phyloP scores from a whole-genome alignment of 805 yeast genomes.

The Wickerhamomyces strasburgensis region DNA sequence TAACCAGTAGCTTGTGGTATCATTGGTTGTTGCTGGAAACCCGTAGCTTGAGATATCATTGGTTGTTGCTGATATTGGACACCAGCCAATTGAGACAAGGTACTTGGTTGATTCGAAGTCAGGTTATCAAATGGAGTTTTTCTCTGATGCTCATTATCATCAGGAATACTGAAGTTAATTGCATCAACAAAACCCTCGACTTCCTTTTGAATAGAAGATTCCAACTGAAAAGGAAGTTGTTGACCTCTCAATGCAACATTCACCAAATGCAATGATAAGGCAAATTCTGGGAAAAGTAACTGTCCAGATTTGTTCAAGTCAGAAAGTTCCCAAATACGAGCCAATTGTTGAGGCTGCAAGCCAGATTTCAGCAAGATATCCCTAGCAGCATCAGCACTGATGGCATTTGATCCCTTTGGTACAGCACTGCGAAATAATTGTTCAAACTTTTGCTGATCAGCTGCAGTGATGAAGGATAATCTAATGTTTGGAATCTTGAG shows the following conservation, averaged over 20 bases:
- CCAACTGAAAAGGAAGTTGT: slow-evolving; percentile 66
- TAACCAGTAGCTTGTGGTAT: slow-evolving; percentile 21
- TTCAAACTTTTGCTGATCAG: slow-evolving; percentile 85
- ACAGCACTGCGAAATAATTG: slow-evolving; percentile 78
- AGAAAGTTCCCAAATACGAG: slow-evolving; percentile 87
- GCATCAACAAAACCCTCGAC: slow-evolving; percentile 88
- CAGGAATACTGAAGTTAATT: slow-evolving; percentile 74
- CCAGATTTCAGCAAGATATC: slow-evolving; percentile 77
- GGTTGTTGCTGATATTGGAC: slow-evolving; percentile 28
- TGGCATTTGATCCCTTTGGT: slow-evolving; percentile 42
- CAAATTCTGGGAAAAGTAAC: slow-evolving; percentile 89
- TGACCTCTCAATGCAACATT: slow-evolving; percentile 74
- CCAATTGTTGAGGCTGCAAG: slow-evolving; percentile 65
- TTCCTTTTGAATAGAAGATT: slow-evolving; percentile 71
- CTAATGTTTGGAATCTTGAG: slow-evolving; percentile 71
- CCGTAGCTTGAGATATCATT: slow-evolving; percentile 20
- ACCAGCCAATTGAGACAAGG: slow-evolving; percentile 30
- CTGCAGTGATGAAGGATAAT: slow-evolving; percentile 76
- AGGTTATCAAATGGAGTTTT: slow-evolving; percentile 39
- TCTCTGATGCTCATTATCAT: slow-evolving; percentile 28
- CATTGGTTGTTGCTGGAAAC: slow-evolving; percentile 18
- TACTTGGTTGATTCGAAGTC: slow-evolving; percentile 26
- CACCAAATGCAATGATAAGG: slow-evolving; percentile 84
- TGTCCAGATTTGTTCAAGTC: slow-evolving; percentile 85
- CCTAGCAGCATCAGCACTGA: slow-evolving; percentile 70